These are phyloP conservation scores for Ajuga reptans DNA, from an alignment of 305 asterid species.

Conservation along the genomic window DNA sequence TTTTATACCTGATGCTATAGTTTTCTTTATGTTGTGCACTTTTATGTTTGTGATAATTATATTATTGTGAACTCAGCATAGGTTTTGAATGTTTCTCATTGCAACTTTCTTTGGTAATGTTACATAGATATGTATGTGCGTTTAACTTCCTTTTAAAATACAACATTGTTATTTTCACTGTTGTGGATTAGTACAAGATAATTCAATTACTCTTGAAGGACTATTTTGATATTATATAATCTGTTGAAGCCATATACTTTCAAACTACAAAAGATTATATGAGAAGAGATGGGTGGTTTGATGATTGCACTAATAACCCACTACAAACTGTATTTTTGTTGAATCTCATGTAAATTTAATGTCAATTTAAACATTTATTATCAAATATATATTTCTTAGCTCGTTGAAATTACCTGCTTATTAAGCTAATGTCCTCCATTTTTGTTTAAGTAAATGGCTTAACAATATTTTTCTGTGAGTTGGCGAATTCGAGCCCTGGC, in stretches of 20 bases:
- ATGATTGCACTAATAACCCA: not conserved
- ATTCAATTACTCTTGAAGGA: not conserved
- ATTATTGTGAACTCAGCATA: not conserved
- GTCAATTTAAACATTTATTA: not conserved
- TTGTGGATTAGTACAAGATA: not conserved
- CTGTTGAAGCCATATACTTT: not conserved
- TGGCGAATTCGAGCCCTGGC: not conserved
- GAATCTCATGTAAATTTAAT: not conserved
- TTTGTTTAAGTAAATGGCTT: not conserved
- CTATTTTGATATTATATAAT: not conserved
- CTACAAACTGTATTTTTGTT: not conserved
- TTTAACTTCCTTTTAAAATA: not conserved
- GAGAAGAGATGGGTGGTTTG: not conserved
- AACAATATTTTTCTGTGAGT: not conserved
- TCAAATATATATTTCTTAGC: not conserved
- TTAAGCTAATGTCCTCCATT: not conserved
- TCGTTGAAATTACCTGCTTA: not conserved
- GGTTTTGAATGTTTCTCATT: slow-evolving; percentile 1
- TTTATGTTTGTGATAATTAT: slow-evolving; percentile 4
- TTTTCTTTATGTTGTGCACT: slow-evolving; percentile 14
- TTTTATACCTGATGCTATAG: slow-evolving; percentile 6
- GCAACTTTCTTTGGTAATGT: not conserved
- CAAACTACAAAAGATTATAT: not conserved
- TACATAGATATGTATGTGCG: not conserved
- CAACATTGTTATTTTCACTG: not conserved